Percentiles rank a stretch among this genome's conserved stretches.
Evolutionary conservation across 2,329 filamentous ascomycete species (phyloP).

Genomic region (Fusarium sulawesiense): DNA sequence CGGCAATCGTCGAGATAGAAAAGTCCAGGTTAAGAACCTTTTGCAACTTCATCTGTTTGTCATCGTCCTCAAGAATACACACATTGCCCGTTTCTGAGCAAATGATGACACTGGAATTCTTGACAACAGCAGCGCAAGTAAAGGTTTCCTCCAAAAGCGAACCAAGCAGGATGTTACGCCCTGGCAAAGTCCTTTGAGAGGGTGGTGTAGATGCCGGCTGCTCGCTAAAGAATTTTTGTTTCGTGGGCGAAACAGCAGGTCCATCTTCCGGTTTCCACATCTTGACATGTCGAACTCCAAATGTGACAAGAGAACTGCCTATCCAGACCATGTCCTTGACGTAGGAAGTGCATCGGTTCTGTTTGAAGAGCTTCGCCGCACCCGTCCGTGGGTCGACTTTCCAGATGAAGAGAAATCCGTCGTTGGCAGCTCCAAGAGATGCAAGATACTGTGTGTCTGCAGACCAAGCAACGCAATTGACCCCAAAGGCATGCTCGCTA

Average conservation of each 20-base stretch:
- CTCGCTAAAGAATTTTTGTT: constrained; percentile 66
- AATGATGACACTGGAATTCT: constrained; percentile 79
- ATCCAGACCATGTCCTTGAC: constrained; percentile 92
- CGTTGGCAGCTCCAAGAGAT: constrained; percentile 87
- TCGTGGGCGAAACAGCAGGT: constrained; percentile 69
- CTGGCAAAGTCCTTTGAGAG: constrained; percentile 74
- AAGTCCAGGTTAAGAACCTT: constrained; percentile 76
- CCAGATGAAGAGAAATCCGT: constrained; percentile 95
- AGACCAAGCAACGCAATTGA: constrained; percentile 90
- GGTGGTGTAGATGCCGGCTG: constrained; percentile 47
- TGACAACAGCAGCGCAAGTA: constrained; percentile 76
- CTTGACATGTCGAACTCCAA: constrained; percentile 92
- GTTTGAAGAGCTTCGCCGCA: constrained; percentile 80
- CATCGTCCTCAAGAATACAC: constrained; percentile 85
- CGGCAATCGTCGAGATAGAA: constrained; percentile 72
- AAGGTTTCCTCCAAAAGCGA: constrained; percentile 86
- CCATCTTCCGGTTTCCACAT: constrained; percentile 87
- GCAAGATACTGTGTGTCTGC: constrained; percentile 87
- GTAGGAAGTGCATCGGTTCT: constrained; percentile 91
- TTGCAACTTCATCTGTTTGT: constrained; percentile 75
- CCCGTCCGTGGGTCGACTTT: constrained; percentile 85
- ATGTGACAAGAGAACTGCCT: constrained; percentile 83
- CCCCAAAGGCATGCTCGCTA: constrained; percentile 89
- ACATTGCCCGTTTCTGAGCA: constrained; percentile 90
- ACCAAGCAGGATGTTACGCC: constrained; percentile 88